Evolutionary conservation across 805 yeast genomes (phyloP).

Genomic region (Metschnikowia continentalis): DNA sequence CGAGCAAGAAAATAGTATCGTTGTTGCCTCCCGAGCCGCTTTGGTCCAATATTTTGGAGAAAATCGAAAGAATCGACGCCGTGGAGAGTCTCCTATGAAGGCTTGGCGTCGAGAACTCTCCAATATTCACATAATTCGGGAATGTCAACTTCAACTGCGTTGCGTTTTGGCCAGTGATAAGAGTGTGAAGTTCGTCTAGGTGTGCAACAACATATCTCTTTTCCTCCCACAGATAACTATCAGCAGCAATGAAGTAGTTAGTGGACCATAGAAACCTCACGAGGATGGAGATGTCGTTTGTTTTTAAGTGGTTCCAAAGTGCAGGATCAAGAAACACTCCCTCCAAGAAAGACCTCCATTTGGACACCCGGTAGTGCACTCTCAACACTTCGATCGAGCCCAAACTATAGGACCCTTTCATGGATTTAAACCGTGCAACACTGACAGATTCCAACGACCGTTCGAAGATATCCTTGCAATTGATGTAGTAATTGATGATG

Average conservation of each 20-base stretch:
- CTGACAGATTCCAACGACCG: conserved; percentile 16
- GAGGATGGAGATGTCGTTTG: neutral
- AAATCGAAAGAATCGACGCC: conserved; percentile 62
- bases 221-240: conserved; percentile 28
- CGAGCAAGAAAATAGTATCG: conserved; percentile 42
- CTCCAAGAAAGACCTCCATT: conserved; percentile 38
- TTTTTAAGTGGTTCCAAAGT: neutral
- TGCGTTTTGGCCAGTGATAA: conserved; percentile 5
- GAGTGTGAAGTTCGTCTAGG: conserved; percentile 42
- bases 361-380: conserved; percentile 39
- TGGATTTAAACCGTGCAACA: conserved; percentile 9
- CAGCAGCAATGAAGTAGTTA: conserved; percentile 17
- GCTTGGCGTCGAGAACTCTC: conserved; percentile 46
- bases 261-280: conserved; percentile 31
- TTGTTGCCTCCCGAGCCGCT: conserved; percentile 23
- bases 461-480: conserved; percentile 26
- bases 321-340: neutral
- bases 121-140: conserved; percentile 59
- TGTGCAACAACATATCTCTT: conserved; percentile 24
- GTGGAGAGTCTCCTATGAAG: conserved; percentile 65
- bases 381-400: conserved; percentile 35
- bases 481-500: conserved; percentile 40
- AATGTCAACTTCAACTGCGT: conserved; percentile 34
- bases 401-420: conserved; percentile 27
- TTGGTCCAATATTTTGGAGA: conserved; percentile 47